phyloP scores from a whole-genome alignment of 2,329 filamentous ascomycete species.

The Fusarium multiceps region DNA sequence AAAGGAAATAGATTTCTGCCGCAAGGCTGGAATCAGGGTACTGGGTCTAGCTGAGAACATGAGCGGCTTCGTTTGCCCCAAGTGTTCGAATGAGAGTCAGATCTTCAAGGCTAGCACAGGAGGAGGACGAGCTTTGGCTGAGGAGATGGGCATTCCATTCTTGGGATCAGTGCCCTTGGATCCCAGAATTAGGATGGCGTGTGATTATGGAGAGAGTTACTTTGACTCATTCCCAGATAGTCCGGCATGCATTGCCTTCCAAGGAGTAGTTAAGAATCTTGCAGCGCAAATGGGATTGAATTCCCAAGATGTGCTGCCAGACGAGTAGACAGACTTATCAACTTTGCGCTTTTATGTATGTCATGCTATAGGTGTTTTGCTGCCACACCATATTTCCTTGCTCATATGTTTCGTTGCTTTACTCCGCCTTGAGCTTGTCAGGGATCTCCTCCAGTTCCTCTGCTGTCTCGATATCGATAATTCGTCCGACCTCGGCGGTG shows the following conservation, averaged over 20 bases:
- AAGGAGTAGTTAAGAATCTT: slow-evolving; percentile 80
- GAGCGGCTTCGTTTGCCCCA: slow-evolving; percentile 95
- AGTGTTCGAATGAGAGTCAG: slow-evolving; percentile 82
- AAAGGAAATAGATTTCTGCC: slow-evolving; percentile 98
- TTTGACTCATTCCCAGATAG: slow-evolving; percentile 94
- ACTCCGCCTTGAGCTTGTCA: slow-evolving; percentile 60
- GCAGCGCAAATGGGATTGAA: slow-evolving; percentile 73
- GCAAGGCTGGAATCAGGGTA: slow-evolving; percentile 89
- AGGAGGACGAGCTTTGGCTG: slow-evolving; percentile 81
- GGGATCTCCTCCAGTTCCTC: slow-evolving; percentile 89
- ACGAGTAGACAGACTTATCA: slow-evolving; percentile 40
- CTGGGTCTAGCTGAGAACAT: slow-evolving; percentile 97
- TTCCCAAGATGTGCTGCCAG: slow-evolving; percentile 62
- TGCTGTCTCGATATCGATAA: slow-evolving; percentile 84
- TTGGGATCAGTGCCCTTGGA: slow-evolving; percentile 91
- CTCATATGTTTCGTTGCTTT: neutral
- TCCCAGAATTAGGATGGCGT: slow-evolving; percentile 93
- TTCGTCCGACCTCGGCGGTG: slow-evolving; percentile 86
- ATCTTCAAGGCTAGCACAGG: slow-evolving; percentile 95
- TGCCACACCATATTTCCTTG: neutral
- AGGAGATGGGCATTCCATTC: slow-evolving; percentile 89
- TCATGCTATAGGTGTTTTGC: slow-evolving; percentile 28
- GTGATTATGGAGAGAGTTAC: slow-evolving; percentile 97
- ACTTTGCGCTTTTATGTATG: slow-evolving; percentile 29
- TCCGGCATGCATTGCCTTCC: slow-evolving; percentile 86